Conservation (phyloP, 1,139 yeast genomes). For the Magnusiomyces sp. region DNA sequence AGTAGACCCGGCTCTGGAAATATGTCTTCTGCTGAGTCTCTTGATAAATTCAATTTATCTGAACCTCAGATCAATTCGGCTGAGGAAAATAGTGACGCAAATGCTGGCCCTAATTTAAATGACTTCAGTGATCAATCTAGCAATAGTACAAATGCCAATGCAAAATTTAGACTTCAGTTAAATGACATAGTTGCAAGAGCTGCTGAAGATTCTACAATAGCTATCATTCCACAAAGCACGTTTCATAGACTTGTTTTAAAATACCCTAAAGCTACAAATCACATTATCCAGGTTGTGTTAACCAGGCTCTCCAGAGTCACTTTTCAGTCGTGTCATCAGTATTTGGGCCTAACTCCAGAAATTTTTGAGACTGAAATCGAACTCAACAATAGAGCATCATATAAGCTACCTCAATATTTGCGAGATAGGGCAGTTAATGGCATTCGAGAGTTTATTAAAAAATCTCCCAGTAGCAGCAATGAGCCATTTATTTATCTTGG, state of each 20-base stretch:
- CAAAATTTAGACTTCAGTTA: slow-evolving; percentile 28
- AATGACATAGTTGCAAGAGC: slow-evolving; percentile 50
- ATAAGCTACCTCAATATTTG: slow-evolving; percentile 55
- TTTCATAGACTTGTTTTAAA: slow-evolving; percentile 64
- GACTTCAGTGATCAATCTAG: neutral
- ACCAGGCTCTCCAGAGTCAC: slow-evolving; percentile 85
- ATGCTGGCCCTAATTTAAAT: neutral
- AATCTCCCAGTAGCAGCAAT: slow-evolving; percentile 11
- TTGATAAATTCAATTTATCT: neutral
- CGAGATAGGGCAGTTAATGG: slow-evolving; percentile 49
- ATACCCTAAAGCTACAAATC: slow-evolving; percentile 86
- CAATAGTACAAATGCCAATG: neutral
- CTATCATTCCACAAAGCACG: slow-evolving; percentile 82
- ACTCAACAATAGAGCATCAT: slow-evolving; percentile 45
- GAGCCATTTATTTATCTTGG: slow-evolving; percentile 7
- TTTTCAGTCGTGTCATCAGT: slow-evolving; percentile 79
- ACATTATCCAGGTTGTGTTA: slow-evolving; percentile 85
- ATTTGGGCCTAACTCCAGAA: slow-evolving; percentile 76
- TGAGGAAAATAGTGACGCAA: slow-evolving; percentile 5
- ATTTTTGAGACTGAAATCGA: slow-evolving; percentile 67
- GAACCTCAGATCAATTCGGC: no score
- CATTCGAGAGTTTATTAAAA: slow-evolving; percentile 26
- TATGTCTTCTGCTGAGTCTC: neutral
- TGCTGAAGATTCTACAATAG: slow-evolving; percentile 66
- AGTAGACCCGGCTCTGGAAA: neutral